Evolutionary conservation across 1,139 yeast species (phyloP), one percentile per base, ranked within the genome.

Genomic region (Scheffersomyces titani): DNA sequence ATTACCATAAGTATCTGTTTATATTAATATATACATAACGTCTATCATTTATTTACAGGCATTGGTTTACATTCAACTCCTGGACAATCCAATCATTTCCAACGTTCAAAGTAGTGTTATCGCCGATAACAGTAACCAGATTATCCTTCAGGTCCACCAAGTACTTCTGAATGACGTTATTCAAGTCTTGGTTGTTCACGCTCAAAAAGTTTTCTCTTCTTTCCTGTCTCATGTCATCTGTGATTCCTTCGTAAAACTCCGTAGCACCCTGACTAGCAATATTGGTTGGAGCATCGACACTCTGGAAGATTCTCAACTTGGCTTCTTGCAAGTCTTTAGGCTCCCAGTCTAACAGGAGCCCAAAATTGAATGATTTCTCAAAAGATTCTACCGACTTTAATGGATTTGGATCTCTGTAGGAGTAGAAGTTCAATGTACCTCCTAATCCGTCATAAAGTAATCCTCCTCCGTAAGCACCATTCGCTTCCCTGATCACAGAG

Each of bases 401-500:
- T 0, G 98, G 92, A 61, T 91, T 88, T 19, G 99, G 99, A 72
- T 94, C 99, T 65, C 99, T 83, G 75, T 94, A 94, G 0, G 98
- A 92, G 73, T 89, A 96, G 74, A 83, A 92, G 54, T 90, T 84
- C 65, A 45, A 83, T 2, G 88, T 70, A 0, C 98, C 98, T 55
- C 90, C 92, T 36, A 92, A 70, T 0, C 96, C 93, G 67, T 89
- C 91, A 69, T 87, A 93, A 19, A 84, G 78, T 18, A 97, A 89
- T 2, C 99, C 99, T 13, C 97, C 98, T 7, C 99, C 99, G 68
- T 94, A 94, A 0, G 99, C 99, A 55, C 99, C 99, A 59, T 97
- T 97, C 65, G 94, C 87, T 70, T 94, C 99, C 64, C 99, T 85
- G 50, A 94, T 87, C 60, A 92, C 97, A 13, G 92, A 85, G 70